Percentiles rank a stretch among this genome's conserved stretches.
phyloP scores from a whole-genome alignment of 2,329 filamentous ascomycete genomes.

The Penicillium sp. region DNA sequence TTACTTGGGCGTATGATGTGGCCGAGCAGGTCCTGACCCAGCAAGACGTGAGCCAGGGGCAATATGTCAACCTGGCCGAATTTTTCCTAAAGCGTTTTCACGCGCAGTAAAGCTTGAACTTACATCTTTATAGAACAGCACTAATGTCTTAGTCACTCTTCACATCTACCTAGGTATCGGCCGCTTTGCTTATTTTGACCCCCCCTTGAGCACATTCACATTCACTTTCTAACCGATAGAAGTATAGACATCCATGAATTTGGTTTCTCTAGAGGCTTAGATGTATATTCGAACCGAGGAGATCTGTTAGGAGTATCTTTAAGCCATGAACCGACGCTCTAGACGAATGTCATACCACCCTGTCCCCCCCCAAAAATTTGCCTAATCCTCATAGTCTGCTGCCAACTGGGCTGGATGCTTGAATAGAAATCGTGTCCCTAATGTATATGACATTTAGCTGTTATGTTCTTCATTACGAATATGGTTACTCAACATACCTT shows the following conservation, averaged over 20 bases:
- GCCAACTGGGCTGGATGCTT: not conserved
- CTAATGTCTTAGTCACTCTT: constrained; percentile 3
- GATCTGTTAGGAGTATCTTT: not conserved
- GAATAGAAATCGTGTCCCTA: not conserved
- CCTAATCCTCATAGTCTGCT: not conserved
- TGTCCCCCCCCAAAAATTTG: not conserved
- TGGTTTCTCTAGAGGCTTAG: not conserved
- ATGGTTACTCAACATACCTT: constrained; percentile 11
- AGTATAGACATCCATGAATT: not conserved
- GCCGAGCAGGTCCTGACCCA: constrained; percentile 29
- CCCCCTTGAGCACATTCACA: constrained; percentile 25
- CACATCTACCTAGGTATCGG: too few relatives aligned
- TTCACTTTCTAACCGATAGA: constrained; percentile 13
- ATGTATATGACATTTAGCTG: not conserved
- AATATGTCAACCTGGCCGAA: constrained; percentile 28
- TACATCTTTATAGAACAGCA: constrained; percentile 11
- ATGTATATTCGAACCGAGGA: not conserved
- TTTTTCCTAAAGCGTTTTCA: constrained; percentile 23
- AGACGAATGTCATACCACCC: not conserved
- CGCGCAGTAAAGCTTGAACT: constrained; percentile 12
- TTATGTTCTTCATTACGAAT: not conserved
- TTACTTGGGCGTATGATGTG: constrained; percentile 30
- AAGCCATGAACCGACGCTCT: not conserved
- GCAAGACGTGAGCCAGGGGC: constrained; percentile 25
- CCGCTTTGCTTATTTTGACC: constrained; percentile 20